phyloP scores from a whole-genome alignment of 768 basidiomycete genomes.

The Russula olivacea region DNA sequence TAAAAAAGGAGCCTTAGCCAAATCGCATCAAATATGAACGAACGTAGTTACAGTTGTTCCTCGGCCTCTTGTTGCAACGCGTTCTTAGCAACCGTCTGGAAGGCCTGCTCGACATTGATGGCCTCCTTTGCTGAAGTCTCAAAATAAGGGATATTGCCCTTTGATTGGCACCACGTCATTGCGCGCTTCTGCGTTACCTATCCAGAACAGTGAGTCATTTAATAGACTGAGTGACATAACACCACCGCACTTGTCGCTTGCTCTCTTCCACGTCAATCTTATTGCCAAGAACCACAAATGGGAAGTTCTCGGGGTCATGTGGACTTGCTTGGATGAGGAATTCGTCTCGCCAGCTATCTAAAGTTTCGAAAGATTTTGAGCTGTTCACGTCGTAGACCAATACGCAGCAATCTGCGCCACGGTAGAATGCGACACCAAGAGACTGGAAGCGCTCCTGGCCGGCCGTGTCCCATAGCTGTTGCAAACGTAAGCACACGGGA shows the following conservation, averaged over 20 bases:
- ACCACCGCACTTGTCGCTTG: slow-evolving; percentile 76
- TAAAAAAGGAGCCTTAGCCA: slow-evolving; percentile 33
- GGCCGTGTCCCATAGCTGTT: slow-evolving; percentile 99
- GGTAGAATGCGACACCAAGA: slow-evolving; percentile 97
- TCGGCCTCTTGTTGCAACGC: slow-evolving; percentile 96
- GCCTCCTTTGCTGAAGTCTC: slow-evolving; percentile 99
- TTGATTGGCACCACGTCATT: slow-evolving; percentile 99
- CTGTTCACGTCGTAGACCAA: slow-evolving; percentile 99
- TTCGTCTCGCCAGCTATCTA: slow-evolving; percentile 99
- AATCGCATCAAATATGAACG: slow-evolving; percentile 21
- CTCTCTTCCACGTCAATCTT: slow-evolving; percentile 99
- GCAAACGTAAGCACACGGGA: background rate
- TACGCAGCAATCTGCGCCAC: slow-evolving; percentile 98
- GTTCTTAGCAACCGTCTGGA: slow-evolving; percentile 99
- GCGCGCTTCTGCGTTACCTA: slow-evolving; percentile 99
- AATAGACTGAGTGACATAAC: background rate
- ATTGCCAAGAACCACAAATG: slow-evolving; percentile 98
- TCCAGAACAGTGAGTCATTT: background rate
- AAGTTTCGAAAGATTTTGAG: slow-evolving; percentile 95
- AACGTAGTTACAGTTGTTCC: slow-evolving; percentile 71
- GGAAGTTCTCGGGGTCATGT: slow-evolving; percentile 99
- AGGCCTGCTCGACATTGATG: slow-evolving; percentile 99
- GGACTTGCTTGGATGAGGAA: slow-evolving; percentile 98
- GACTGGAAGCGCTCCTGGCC: slow-evolving; percentile 99
- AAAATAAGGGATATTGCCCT: slow-evolving; percentile 99